phyloP scores from a whole-genome alignment of 1,284 basidiomycete species.

The Boletus hoseneyae region DNA sequence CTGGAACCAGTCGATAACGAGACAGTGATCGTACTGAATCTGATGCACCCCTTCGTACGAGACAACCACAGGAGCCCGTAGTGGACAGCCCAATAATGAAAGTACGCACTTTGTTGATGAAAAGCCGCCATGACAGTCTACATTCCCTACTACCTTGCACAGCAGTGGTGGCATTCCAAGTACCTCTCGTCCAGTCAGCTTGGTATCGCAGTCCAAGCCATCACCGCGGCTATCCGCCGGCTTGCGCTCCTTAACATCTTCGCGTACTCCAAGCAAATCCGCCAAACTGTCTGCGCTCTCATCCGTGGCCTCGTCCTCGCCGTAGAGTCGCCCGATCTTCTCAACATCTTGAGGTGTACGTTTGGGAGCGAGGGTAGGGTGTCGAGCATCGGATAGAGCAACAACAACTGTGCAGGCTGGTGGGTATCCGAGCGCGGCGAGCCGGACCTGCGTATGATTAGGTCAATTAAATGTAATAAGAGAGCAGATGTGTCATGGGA shows the following conservation, averaged over 20 bases:
- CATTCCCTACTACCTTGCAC: background rate
- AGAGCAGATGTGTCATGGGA: slow-evolving; percentile 6
- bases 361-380: slow-evolving; percentile 56
- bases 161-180: background rate
- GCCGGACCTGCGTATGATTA: slow-evolving; percentile 40
- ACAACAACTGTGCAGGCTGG: slow-evolving; percentile 54
- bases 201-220: slow-evolving; percentile 2
- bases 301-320: slow-evolving; percentile 46
- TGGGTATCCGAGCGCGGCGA: slow-evolving; percentile 48
- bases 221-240: slow-evolving; percentile 23
- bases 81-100: slow-evolving; percentile 23
- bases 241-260: slow-evolving; percentile 24
- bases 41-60: slow-evolving; percentile 26
- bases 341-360: slow-evolving; percentile 35
- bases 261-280: slow-evolving; percentile 44
- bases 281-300: slow-evolving; percentile 44
- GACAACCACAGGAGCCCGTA: background rate
- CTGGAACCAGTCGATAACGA: background rate
- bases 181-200: slow-evolving; percentile 1
- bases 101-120: background rate
- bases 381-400: slow-evolving; percentile 66
- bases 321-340: slow-evolving; percentile 31
- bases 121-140: slow-evolving; percentile 1
- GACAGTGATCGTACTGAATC: too few relatives aligned
- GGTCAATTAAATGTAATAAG: background rate